Conservation (phyloP, 805 yeast genomes). For the Kazachstania martiniae region DNA sequence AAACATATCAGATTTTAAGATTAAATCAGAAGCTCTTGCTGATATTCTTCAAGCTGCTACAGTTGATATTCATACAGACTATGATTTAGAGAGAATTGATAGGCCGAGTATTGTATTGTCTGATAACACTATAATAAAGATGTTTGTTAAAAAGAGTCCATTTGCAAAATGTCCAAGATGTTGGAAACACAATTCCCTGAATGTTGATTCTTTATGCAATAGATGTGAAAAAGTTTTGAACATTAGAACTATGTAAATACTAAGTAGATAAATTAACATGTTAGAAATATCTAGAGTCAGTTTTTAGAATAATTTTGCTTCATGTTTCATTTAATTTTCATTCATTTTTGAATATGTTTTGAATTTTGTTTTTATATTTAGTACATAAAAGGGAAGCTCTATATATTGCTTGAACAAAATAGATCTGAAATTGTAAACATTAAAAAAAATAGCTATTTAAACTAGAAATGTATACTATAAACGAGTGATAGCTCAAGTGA, state of each 20-base stretch:
- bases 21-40: slow-evolving; percentile 40
- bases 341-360: too few species aligned
- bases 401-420: too few species aligned
- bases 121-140: slow-evolving; percentile 23
- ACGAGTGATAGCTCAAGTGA: too few species aligned
- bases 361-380: too few species aligned
- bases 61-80: slow-evolving; percentile 30
- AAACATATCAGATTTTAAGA: too few species aligned
- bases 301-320: too few species aligned
- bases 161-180: slow-evolving; percentile 80
- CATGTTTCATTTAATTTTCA: too few species aligned
- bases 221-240: slow-evolving; percentile 44
- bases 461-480: too few species aligned
- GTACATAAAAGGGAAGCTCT: too few species aligned
- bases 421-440: too few species aligned
- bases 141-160: slow-evolving; percentile 31
- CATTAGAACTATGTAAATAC: not conserved
- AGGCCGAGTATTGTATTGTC: not conserved
- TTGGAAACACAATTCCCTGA: slow-evolving; percentile 64
- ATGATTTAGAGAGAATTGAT: not conserved
- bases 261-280: not conserved
- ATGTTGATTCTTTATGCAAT: slow-evolving; percentile 45
- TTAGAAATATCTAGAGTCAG: too few species aligned
- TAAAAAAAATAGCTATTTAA: too few species aligned
- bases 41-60: slow-evolving; percentile 58